Conservation (phyloP, 768 basidiomycete species). For the Termitomyces sp. region DNA sequence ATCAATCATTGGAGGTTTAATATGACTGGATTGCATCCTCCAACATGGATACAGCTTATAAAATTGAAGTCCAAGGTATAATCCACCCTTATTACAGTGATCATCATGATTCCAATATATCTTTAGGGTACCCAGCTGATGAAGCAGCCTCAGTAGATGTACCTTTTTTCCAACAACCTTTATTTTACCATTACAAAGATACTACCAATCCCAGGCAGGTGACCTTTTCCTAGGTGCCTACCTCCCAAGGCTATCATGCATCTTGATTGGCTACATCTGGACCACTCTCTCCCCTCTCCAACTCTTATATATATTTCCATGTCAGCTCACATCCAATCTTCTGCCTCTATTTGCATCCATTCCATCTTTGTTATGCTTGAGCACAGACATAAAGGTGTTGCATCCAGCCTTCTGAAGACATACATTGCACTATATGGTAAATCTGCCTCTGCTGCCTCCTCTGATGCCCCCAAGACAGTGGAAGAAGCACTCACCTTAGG, state of each 20-base stretch:
- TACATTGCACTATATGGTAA: conserved; percentile 29
- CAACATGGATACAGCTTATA: not conserved
- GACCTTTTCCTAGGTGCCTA: conserved; percentile 66
- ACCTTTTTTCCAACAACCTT: not conserved
- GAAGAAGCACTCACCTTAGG: conserved; percentile 10
- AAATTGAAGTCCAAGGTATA: not conserved
- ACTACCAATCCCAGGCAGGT: conserved; percentile 52
- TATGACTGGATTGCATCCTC: not conserved
- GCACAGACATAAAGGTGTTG: conserved; percentile 45
- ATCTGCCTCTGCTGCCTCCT: not conserved
- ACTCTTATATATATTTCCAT: conserved; percentile 65
- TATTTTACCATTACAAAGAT: conserved; percentile 25
- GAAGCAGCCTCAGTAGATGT: conserved; percentile 26
- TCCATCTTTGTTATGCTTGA: conserved; percentile 50
- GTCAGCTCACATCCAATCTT: conserved; percentile 49
- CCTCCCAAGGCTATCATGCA: conserved; percentile 21
- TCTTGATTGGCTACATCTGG: conserved; percentile 60
- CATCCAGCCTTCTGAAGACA: conserved; percentile 45
- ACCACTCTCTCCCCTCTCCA: conserved; percentile 48
- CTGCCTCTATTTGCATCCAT: conserved; percentile 59
- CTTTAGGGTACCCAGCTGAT: conserved; percentile 11
- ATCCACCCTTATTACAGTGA: not conserved
- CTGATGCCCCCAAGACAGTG: not conserved
- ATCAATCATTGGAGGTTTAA: not conserved
- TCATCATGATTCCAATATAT: not conserved